Percentiles rank a stretch among this genome's conserved stretches.
phyloP scores from a whole-genome alignment of 2,329 filamentous ascomycete genomes.

The Colletotrichum sublineola region DNA sequence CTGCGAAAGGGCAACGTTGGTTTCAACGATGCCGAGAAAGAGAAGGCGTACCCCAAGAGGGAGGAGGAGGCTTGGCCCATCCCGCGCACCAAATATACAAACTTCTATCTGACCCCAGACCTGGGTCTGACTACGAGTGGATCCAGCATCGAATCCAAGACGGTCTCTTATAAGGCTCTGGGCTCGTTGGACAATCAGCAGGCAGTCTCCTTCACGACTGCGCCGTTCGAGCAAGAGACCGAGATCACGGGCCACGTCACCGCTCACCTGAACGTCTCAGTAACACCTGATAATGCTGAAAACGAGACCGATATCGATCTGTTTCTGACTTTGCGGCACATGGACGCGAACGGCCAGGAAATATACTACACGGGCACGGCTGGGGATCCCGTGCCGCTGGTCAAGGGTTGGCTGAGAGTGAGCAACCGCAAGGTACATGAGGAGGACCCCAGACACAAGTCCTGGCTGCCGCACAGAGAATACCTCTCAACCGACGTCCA shows the following conservation, averaged over 20 bases:
- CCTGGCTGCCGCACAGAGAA: constrained; percentile 69
- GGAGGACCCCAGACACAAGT: constrained; percentile 63
- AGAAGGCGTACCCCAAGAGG: constrained; percentile 67
- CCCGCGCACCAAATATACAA: constrained; percentile 72
- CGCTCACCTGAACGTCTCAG: constrained; percentile 74
- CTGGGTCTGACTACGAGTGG: constrained; percentile 54
- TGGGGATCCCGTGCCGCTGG: constrained; percentile 72
- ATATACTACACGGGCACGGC: constrained; percentile 76
- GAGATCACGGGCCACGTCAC: constrained; percentile 79
- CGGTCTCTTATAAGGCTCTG: constrained; percentile 69
- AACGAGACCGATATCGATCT: constrained; percentile 69
- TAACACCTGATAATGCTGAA: constrained; percentile 64
- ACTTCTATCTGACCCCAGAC: constrained; percentile 69
- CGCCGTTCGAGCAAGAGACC: constrained; percentile 71
- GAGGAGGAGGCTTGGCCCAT: constrained; percentile 77
- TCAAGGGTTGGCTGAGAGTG: constrained; percentile 74
- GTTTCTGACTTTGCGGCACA: constrained; percentile 73
- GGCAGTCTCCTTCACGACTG: constrained; percentile 68
- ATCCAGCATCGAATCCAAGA: constrained; percentile 43
- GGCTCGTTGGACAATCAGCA: constrained; percentile 68
- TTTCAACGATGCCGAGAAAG: constrained; percentile 73
- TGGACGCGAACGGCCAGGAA: constrained; percentile 66
- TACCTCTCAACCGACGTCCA: constrained; percentile 70
- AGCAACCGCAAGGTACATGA: constrained; percentile 67
- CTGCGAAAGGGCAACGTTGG: constrained; percentile 76